Evolutionary conservation across 176 grass and related monocot genomes (phyloP), one percentile per base, ranked within the genome.

Genomic region (Lolium rigidum): DNA sequence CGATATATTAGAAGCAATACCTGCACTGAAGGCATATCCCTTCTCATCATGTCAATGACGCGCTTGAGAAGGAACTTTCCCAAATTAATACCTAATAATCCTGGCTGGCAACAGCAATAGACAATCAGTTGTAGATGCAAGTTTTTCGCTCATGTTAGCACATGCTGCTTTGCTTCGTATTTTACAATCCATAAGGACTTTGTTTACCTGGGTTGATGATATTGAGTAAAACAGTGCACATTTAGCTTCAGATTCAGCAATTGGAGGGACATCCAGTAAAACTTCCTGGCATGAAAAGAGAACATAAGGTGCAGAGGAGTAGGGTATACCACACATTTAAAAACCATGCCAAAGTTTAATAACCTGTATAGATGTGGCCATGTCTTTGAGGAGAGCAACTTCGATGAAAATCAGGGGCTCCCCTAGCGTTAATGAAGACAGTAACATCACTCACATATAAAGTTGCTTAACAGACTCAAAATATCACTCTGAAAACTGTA

Each of bases 151-250:
- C 56, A 48, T 54, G 20, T 37, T 44, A 69, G 28, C n/a, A 51
- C 4, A 58, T 43, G 48, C 28, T 76, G 59, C 10, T 80, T 76
- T 49, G 43, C 59, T 57, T 52, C 10, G 1, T 66, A 59, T 70
- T 70, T 63, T 21, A 78, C 9, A 70, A 68, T 68, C 14, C 55
- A 87, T 51, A 65, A 51, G 52, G 83, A 59, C 20, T 83, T 80
- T 89, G 9, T 77, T 86, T 92, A 93, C 96, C 87, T 98, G 96
- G 82, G 96, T 95, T 84, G 93, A 95, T 4, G 96, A 98, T 87
- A 98, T 98, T 62, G 96, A 98, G 78, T 98, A 98, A 86, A 98
- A 98, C 46, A 98, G 52, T 22, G 96, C 96, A 89, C 91, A 95
- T 69, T n/a, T 91, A 24, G 93, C 89, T 91, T 98, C 91, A 58